These are phyloP conservation scores for Ottelia alismoides DNA, from an alignment of 106 monocot genomes.

Conservation along the genomic window DNA sequence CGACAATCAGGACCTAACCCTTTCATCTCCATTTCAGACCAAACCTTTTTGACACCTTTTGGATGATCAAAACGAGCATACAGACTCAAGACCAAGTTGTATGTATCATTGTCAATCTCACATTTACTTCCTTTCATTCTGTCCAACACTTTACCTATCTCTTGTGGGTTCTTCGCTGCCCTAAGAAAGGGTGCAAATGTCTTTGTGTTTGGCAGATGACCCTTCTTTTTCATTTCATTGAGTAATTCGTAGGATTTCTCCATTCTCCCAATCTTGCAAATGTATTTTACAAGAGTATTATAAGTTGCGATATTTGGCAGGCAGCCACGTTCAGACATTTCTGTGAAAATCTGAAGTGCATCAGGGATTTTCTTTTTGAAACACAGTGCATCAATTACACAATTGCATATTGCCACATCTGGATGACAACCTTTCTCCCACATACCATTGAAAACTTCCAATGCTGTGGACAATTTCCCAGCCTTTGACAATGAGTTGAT, in stretches of 20 bases:
- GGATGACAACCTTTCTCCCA: slow-evolving; percentile 49
- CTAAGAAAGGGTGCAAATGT: slow-evolving; percentile 68
- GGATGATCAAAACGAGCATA: slow-evolving; percentile 48
- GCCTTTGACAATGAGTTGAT: slow-evolving; percentile 68
- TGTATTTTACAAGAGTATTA: slow-evolving; percentile 78
- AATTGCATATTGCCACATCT: slow-evolving; percentile 67
- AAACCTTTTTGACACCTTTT: slow-evolving; percentile 26
- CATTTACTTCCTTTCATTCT: slow-evolving; percentile 49
- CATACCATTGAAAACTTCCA: slow-evolving; percentile 63
- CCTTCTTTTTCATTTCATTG: slow-evolving; percentile 66
- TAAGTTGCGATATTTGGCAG: slow-evolving; percentile 63
- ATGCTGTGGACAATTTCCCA: slow-evolving; percentile 47
- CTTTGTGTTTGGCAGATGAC: slow-evolving; percentile 40
- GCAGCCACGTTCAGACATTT: slow-evolving; percentile 59
- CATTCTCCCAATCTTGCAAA: slow-evolving; percentile 63
- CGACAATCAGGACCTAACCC: slow-evolving; percentile 75
- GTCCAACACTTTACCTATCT: slow-evolving; percentile 27
- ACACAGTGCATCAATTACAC: slow-evolving; percentile 69
- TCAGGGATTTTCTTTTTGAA: slow-evolving; percentile 81
- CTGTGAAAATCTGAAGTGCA: slow-evolving; percentile 65
- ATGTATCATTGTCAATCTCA: slow-evolving; percentile 35
- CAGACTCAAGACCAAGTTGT: slow-evolving; percentile 58
- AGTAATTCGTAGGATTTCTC: slow-evolving; percentile 66
- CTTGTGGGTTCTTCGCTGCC: slow-evolving; percentile 31
- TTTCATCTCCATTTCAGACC: slow-evolving; percentile 66